phyloP scores from a whole-genome alignment of 1,139 yeast species.

The Debaryomyces nepalensis region DNA sequence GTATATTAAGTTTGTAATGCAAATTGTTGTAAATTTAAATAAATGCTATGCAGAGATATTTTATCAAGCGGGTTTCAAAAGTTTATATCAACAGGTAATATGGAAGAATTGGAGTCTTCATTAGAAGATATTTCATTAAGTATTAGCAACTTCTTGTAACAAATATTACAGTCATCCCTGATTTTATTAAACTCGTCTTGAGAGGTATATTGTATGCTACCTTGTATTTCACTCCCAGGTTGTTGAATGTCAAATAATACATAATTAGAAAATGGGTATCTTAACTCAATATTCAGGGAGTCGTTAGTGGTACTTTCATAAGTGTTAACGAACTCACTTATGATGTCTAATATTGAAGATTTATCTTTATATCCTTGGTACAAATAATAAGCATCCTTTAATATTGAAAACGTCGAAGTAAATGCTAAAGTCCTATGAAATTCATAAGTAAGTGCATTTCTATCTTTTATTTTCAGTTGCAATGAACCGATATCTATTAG shows the following conservation, averaged over 20 bases:
- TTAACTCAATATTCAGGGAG: constrained; percentile 2
- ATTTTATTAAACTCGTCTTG: constrained; percentile 1
- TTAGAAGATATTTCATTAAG: not conserved
- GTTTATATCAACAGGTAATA: constrained; percentile 9
- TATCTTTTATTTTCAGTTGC: constrained; percentile 13
- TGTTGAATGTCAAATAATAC: constrained; percentile 14
- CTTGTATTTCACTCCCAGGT: constrained; percentile 11
- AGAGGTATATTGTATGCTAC: not conserved
- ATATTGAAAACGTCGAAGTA: constrained; percentile 20
- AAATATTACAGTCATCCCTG: not conserved
- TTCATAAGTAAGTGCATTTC: constrained; percentile 17
- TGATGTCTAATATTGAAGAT: constrained; percentile 13
- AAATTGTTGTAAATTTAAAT: constrained; percentile 1
- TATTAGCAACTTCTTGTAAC: not conserved
- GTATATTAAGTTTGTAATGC: constrained; percentile 12
- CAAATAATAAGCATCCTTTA: constrained; percentile 21
- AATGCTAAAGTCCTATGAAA: constrained; percentile 22
- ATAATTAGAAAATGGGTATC: constrained; percentile 14
- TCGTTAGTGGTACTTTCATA: not conserved
- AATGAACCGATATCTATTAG: constrained; percentile 24
- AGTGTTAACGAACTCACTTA: not conserved
- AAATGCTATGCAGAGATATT: not conserved
- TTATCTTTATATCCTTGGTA: constrained; percentile 44
- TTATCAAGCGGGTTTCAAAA: not conserved
- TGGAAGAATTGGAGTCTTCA: not conserved